Evolutionary conservation across 257 asterid genomes (phyloP).

Genomic region (Prunella vulgaris): DNA sequence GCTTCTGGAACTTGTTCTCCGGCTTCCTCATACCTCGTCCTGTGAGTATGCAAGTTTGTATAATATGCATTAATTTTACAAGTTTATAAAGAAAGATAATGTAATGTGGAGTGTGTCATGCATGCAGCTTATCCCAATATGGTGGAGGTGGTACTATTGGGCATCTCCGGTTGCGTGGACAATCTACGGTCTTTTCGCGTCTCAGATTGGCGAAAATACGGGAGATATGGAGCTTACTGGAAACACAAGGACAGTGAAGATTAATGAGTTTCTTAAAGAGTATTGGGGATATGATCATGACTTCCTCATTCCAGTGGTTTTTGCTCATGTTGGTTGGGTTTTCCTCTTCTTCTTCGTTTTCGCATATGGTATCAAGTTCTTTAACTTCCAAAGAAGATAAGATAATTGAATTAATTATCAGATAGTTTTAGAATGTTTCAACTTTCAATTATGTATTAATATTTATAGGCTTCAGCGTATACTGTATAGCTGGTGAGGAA

Average conservation of each 20-base stretch:
- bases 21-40: conserved; percentile 85
- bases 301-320: conserved; percentile 52
- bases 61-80: no score
- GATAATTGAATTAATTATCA: no score
- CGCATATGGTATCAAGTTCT: conserved; percentile 79
- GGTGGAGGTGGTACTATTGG: conserved; percentile 99
- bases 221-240: conserved; percentile 31
- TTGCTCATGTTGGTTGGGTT: conserved; percentile 87
- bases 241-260: background rate
- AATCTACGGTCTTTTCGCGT: conserved; percentile 54
- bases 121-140: conserved; percentile 67
- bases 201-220: conserved; percentile 58
- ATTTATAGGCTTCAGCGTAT: no score
- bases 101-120: background rate
- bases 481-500: background rate
- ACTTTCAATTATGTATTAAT: no score
- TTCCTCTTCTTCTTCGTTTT: conserved; percentile 72
- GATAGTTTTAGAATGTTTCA: background rate
- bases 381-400: conserved; percentile 68
- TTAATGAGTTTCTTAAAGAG: conserved; percentile 39
- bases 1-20: conserved; percentile 89
- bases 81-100: background rate
- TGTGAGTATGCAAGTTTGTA: no score
- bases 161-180: conserved; percentile 85
- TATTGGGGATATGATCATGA: conserved; percentile 60